Base-by-base conservation (phyloP, 495 filamentous ascomycete species). In the Xylaria intraflava region DNA sequence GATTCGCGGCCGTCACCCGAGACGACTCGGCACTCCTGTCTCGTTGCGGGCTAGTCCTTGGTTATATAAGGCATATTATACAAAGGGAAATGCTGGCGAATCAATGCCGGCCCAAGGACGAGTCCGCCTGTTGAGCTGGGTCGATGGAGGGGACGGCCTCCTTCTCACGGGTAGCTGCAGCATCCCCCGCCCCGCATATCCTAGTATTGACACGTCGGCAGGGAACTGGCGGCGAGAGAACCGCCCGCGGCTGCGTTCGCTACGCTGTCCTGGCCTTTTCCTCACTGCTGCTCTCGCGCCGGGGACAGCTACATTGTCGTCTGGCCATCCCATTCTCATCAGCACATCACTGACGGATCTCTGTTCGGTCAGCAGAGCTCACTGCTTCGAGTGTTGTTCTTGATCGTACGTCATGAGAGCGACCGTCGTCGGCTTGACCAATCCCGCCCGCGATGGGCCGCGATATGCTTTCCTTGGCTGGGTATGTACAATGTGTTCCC, bases 91-190 rank as follows among this genome's bases (percentile, higher is more conserved):
- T 41, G 56, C 49, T 47, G 55, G 53, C 54, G 56, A 55, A 55
- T 48, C 56, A 53, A 43, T 48, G 49, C 46, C 53, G 43, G 58
- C 60, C 33, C 58, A 23, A 49, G 49, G 31, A 26, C 22, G 50
- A 53, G 43, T 38, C 54, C 36, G 39, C 46, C 20, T 44, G 44
- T 38, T 35, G 53, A 46, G 53, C 46, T 42, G 55, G 33, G 59
- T 61, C 58, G 50, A 59, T 54, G 23, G 27, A 40, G n/a, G 26
- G 45, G 45, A 39, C 49, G n/a, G 26, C 40, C 38, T 50, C 53
- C 38, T 60, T 52, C 49, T 56, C 48, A 48, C 63, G 56, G 64
- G 31, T 55, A 56, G 58, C 54, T 64, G 64, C 64, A 64, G 51
- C 16, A 41, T 36, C 33, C 46, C 52, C 52, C 33, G 38, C 52